Conservation (phyloP, 129 eudicot species). For the Arctium minus region DNA sequence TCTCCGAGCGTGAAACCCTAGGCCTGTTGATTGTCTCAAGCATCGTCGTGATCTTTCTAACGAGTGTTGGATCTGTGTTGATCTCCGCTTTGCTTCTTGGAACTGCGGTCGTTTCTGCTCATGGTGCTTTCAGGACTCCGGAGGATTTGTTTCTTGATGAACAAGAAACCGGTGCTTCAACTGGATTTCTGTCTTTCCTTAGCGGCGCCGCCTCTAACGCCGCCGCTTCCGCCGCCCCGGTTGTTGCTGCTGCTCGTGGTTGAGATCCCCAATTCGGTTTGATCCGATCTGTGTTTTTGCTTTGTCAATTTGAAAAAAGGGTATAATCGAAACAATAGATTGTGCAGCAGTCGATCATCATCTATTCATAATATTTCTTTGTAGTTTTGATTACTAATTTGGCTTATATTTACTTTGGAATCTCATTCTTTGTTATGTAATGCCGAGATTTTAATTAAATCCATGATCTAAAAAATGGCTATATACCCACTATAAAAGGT, state of each 20-base stretch:
- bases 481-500: too few relatives aligned
- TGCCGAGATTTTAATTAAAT: too few relatives aligned
- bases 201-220: conserved; percentile 49
- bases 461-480: too few relatives aligned
- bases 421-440: too few relatives aligned
- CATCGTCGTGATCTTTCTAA: conserved; percentile 66
- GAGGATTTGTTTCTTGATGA: conserved; percentile 91
- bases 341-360: background rate
- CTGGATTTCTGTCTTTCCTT: conserved; percentile 65
- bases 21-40: conserved; percentile 38
- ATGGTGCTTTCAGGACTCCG: conserved; percentile 77
- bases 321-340: conserved; percentile 7
- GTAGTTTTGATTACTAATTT: background rate
- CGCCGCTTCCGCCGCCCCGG: conserved; percentile 42
- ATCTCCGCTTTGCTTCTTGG: conserved; percentile 78
- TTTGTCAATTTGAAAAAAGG: conserved; percentile 2
- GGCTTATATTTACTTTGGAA: background rate
- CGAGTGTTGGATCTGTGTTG: conserved; percentile 80
- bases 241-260: conserved; percentile 31
- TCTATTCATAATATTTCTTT: background rate
- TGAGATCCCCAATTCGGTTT: conserved; percentile 1
- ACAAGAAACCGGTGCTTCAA: conserved; percentile 38
- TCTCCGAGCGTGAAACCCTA: conserved; percentile 38
- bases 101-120: conserved; percentile 53
- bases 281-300: conserved; percentile 11